Conservation (phyloP, 768 basidiomycete species). For the Chalciporus sphaerocephalus region DNA sequence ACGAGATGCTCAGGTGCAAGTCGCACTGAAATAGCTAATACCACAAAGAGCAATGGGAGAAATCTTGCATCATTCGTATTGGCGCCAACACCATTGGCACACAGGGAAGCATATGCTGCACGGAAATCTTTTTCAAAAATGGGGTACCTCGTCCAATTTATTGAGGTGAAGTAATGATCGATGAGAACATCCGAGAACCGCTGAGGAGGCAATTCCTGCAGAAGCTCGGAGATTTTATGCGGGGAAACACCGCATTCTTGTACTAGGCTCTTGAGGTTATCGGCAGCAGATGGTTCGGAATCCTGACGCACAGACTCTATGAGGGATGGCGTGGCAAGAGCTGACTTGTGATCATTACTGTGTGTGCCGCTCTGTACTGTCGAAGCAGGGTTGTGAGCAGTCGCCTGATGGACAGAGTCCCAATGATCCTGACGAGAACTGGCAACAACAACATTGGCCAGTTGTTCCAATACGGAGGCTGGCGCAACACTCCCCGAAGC, state of each 20-base stretch:
- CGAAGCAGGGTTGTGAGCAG: slow-evolving; percentile 9
- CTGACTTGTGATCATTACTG: slow-evolving; percentile 23
- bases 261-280: slow-evolving; percentile 80
- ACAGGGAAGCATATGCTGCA: slow-evolving; percentile 59
- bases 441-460: slow-evolving; percentile 52
- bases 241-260: slow-evolving; percentile 92
- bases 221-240: slow-evolving; percentile 83
- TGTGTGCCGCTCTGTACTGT: slow-evolving; percentile 24
- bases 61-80: slow-evolving; percentile 78
- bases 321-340: slow-evolving; percentile 28
- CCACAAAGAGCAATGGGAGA: slow-evolving; percentile 89
- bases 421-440: slow-evolving; percentile 29
- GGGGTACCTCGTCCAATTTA: slow-evolving; percentile 93
- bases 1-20: slow-evolving; percentile 82
- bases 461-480: slow-evolving; percentile 72
- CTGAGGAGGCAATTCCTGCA: slow-evolving; percentile 82
- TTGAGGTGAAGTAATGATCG: slow-evolving; percentile 72
- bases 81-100: slow-evolving; percentile 55
- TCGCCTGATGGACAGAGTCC: slow-evolving; percentile 20
- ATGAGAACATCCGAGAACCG: slow-evolving; percentile 72
- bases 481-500: slow-evolving; percentile 82
- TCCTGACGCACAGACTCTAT: slow-evolving; percentile 43
- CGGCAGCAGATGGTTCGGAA: slow-evolving; percentile 55
- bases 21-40: slow-evolving; percentile 81
- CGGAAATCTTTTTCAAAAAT: slow-evolving; percentile 84